Conservation (phyloP, 768 basidiomycete species). For the Boletus reticulatus region DNA sequence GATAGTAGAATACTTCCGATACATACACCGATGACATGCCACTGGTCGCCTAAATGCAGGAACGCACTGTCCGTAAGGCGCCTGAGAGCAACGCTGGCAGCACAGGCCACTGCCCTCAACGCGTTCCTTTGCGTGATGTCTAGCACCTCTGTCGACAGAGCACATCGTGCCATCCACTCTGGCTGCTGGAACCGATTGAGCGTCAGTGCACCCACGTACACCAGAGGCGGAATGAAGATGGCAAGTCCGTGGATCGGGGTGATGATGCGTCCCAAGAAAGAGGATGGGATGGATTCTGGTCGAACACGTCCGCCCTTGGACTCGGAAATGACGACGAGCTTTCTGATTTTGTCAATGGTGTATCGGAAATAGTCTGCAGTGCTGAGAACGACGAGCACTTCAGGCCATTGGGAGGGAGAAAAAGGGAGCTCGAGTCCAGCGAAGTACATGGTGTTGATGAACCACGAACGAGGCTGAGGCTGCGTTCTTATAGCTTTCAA, state of each 20-base stretch:
- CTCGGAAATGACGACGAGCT: neutral
- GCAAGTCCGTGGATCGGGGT: slow-evolving; percentile 25
- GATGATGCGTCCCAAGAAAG: slow-evolving; percentile 21
- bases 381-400: slow-evolving; percentile 13
- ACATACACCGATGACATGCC: no score
- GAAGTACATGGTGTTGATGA: slow-evolving; percentile 6
- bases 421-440: slow-evolving; percentile 12
- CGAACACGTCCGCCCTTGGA: slow-evolving; percentile 16
- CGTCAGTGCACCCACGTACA: slow-evolving; percentile 23
- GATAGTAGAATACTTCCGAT: no score
- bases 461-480: no score
- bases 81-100: no score
- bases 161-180: slow-evolving; percentile 26
- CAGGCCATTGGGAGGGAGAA: slow-evolving; percentile 5
- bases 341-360: neutral
- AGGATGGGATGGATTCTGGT: slow-evolving; percentile 11
- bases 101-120: no score
- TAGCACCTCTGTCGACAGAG: slow-evolving; percentile 6
- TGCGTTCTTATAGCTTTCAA: no score
- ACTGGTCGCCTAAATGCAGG: no score
- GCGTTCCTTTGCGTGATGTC: no score
- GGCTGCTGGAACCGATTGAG: slow-evolving; percentile 29
- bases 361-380: slow-evolving; percentile 8
- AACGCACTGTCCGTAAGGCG: no score
- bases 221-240: slow-evolving; percentile 15